These are phyloP conservation scores for Tricholoma hemisulphureum DNA, from an alignment of 768 basidiomycete genomes.

Conservation along the genomic window DNA sequence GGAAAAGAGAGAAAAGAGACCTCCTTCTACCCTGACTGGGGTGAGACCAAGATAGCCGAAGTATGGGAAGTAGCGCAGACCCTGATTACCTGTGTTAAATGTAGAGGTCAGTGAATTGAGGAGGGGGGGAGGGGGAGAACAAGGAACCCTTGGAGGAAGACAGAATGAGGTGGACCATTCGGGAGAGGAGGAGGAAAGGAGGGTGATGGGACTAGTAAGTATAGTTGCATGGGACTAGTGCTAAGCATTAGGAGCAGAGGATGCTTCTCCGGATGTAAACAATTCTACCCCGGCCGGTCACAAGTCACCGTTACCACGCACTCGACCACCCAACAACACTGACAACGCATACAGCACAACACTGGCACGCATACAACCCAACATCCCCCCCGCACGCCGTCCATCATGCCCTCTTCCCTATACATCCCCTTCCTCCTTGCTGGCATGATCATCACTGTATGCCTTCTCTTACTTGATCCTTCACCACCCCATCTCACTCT, in stretches of 20 bases:
- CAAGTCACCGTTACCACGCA: conserved; percentile 13
- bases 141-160: conserved; percentile 54
- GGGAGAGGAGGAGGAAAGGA: conserved; percentile 27
- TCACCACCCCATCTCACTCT: conserved; percentile 1
- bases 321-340: no score
- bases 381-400: no score
- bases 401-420: conserved; percentile 71
- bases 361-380: no score
- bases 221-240: conserved; percentile 32
- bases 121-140: not conserved
- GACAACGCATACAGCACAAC: no score
- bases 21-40: conserved; percentile 74
- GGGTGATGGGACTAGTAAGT: conserved; percentile 26
- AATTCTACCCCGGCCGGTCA: conserved; percentile 15
- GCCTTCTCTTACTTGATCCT: conserved; percentile 12
- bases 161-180: conserved; percentile 71
- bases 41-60: conserved; percentile 80
- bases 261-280: conserved; percentile 35
- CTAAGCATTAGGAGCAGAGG: conserved; percentile 35
- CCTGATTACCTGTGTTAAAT: conserved; percentile 59
- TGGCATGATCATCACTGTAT: conserved; percentile 90
- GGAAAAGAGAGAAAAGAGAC: conserved; percentile 36
- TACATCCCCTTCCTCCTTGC: conserved; percentile 79
- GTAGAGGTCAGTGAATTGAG: conserved; percentile 7
- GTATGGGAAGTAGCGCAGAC: conserved; percentile 70